Percentiles rank a stretch among this genome's conserved stretches.
These are phyloP conservation scores for Tulasnella sp. DNA, from an alignment of 768 basidiomycete genomes.

Conservation along the genomic window DNA sequence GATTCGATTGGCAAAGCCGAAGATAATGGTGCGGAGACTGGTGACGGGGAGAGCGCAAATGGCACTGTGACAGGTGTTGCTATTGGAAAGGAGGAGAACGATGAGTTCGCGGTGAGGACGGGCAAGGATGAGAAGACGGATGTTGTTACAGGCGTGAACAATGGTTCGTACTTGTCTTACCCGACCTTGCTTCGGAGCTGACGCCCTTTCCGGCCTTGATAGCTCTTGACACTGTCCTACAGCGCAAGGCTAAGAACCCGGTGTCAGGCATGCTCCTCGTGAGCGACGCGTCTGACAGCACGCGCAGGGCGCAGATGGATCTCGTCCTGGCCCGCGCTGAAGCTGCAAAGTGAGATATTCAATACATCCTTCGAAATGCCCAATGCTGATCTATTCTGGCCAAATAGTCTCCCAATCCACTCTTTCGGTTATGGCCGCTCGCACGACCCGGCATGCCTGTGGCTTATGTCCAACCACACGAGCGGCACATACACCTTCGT, in stretches of 20 bases:
- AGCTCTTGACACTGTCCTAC: slow-evolving; percentile 89
- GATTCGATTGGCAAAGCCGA: slow-evolving; percentile 42
- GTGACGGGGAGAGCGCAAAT: background rate
- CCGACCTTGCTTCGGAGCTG: background rate
- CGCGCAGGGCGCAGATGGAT: slow-evolving; percentile 94
- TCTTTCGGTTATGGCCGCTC: slow-evolving; percentile 94
- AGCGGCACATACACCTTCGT: slow-evolving; percentile 96
- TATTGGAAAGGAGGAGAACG: slow-evolving; percentile 31
- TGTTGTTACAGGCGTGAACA: slow-evolving; percentile 97
- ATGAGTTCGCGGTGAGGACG: slow-evolving; percentile 54
- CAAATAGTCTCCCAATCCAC: slow-evolving; percentile 69
- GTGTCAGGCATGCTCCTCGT: slow-evolving; percentile 87
- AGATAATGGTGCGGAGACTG: slow-evolving; percentile 23
- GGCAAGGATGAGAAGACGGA: slow-evolving; percentile 90
- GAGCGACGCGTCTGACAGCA: slow-evolving; percentile 85
- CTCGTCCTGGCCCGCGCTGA: slow-evolving; percentile 93
- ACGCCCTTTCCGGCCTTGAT: background rate
- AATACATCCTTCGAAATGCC: background rate
- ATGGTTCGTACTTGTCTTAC: slow-evolving; percentile 48
- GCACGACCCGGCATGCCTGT: slow-evolving; percentile 93
- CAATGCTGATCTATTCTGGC: too few relatives aligned
- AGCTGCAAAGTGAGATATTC: slow-evolving; percentile 73
- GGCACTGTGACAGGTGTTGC: background rate
- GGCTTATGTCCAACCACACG: slow-evolving; percentile 98
- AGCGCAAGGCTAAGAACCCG: slow-evolving; percentile 85